Percentiles rank a stretch among this genome's conserved stretches.
phyloP scores from a whole-genome alignment of 192 early-diverging fungal genomes.

The Cetraspora pellucida region DNA sequence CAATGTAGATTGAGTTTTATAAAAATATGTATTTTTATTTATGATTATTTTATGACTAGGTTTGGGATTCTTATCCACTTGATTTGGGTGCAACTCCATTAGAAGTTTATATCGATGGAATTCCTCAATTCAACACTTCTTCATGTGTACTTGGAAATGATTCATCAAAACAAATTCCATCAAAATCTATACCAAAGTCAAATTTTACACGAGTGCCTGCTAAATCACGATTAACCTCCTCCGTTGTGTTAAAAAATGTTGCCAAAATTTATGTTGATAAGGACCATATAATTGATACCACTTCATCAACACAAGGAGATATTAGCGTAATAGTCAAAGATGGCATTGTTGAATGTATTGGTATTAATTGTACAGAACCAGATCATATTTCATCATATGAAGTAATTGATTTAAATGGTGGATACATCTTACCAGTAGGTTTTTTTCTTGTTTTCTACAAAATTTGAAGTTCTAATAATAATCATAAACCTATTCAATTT shows the following conservation, averaged over 20 bases:
- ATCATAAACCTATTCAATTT: slow-evolving; percentile 1
- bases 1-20: too few relatives aligned
- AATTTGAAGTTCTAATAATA: too few relatives aligned
- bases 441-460: background rate
- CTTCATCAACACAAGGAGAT: slow-evolving; percentile 32
- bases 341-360: slow-evolving; percentile 42
- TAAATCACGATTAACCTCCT: too few relatives aligned
- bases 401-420: slow-evolving; percentile 58
- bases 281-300: background rate
- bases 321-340: slow-evolving; percentile 36
- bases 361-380: slow-evolving; percentile 33
- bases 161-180: too few relatives aligned
- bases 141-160: background rate
- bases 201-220: too few relatives aligned
- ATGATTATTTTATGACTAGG: slow-evolving; percentile 7
- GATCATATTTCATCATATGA: slow-evolving; percentile 18
- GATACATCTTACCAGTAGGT: slow-evolving; percentile 61
- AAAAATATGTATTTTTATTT: too few relatives aligned
- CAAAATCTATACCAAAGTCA: too few relatives aligned
- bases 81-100: slow-evolving; percentile 71
- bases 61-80: slow-evolving; percentile 77
- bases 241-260: slow-evolving; percentile 49
- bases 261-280: slow-evolving; percentile 38
- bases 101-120: slow-evolving; percentile 75
- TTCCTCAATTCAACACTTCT: slow-evolving; percentile 52